These are phyloP conservation scores for Salix udensis DNA, from an alignment of 345 rosid genomes.

Conservation along the genomic window DNA sequence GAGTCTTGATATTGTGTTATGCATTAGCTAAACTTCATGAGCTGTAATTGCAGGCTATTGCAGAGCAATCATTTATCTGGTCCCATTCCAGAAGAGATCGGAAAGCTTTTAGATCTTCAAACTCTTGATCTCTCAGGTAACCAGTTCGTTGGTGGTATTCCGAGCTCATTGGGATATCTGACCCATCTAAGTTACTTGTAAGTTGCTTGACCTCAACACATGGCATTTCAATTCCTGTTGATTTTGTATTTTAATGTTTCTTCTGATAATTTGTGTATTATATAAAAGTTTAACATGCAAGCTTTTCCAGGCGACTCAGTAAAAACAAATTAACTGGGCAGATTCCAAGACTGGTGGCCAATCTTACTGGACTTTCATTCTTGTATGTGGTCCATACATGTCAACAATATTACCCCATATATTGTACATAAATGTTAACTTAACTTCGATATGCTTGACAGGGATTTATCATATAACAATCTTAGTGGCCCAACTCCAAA, in stretches of 20 bases:
- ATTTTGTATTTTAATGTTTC: not conserved
- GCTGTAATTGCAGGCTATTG: conserved; percentile 41
- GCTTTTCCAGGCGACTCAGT: conserved; percentile 68
- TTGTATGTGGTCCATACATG: conserved; percentile 45
- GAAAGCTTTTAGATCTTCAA: conserved; percentile 63
- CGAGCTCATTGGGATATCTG: conserved; percentile 72
- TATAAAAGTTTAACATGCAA: conserved; percentile 22
- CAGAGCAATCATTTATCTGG: conserved; percentile 70
- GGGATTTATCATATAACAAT: conserved; percentile 92
- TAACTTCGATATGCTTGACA: conserved; percentile 16
- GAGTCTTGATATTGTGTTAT: not conserved
- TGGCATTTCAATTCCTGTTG: conserved; percentile 1
- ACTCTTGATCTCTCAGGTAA: conserved; percentile 91
- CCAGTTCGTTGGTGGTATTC: conserved; percentile 66
- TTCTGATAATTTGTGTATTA: conserved; percentile 13
- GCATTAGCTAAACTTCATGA: not conserved
- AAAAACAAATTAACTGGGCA: conserved; percentile 70
- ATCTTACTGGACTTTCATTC: conserved; percentile 83
- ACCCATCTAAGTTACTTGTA: conserved; percentile 80
- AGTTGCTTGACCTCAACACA: conserved; percentile 38
- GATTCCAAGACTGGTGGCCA: conserved; percentile 69
- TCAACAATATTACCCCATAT: not conserved
- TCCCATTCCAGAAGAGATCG: conserved; percentile 64
- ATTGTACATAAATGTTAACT: not conserved
- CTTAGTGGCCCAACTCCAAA: conserved; percentile 87